phyloP scores from a whole-genome alignment of 345 rosid genomes.

The Eucalyptus shirleyi region DNA sequence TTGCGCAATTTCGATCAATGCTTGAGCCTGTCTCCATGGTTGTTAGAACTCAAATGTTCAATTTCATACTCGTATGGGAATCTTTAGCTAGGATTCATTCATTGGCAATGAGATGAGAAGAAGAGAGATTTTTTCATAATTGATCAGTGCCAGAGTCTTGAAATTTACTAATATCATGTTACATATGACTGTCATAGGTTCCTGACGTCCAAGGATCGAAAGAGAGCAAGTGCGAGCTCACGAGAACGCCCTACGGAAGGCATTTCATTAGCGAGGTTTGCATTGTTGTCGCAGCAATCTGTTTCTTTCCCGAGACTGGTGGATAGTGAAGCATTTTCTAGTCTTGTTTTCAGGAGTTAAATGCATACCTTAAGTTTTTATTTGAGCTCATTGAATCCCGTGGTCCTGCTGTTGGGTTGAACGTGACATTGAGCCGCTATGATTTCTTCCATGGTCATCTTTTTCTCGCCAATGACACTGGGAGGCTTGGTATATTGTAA shows the following conservation, averaged over 20 bases:
- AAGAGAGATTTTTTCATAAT: background rate
- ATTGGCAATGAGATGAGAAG: background rate
- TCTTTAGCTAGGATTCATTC: background rate
- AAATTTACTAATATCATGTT: background rate
- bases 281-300: background rate
- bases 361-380: constrained; percentile 53
- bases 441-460: constrained; percentile 92
- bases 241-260: constrained; percentile 74
- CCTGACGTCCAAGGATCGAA: constrained; percentile 50
- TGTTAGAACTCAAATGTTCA: background rate
- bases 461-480: constrained; percentile 45
- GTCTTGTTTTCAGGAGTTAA: constrained; percentile 47
- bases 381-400: constrained; percentile 67
- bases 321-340: background rate
- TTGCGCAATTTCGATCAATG: background rate
- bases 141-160: background rate
- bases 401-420: constrained; percentile 52
- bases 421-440: constrained; percentile 48
- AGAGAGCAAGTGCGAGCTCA: constrained; percentile 41
- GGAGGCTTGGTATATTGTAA: constrained; percentile 80
- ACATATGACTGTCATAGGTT: constrained; percentile 21
- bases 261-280: constrained; percentile 59
- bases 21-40: background rate
- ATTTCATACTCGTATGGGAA: background rate
- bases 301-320: background rate